Base-by-base conservation (phyloP, 2,329 filamentous ascomycete species). In the Lecanicillium sp. region DNA sequence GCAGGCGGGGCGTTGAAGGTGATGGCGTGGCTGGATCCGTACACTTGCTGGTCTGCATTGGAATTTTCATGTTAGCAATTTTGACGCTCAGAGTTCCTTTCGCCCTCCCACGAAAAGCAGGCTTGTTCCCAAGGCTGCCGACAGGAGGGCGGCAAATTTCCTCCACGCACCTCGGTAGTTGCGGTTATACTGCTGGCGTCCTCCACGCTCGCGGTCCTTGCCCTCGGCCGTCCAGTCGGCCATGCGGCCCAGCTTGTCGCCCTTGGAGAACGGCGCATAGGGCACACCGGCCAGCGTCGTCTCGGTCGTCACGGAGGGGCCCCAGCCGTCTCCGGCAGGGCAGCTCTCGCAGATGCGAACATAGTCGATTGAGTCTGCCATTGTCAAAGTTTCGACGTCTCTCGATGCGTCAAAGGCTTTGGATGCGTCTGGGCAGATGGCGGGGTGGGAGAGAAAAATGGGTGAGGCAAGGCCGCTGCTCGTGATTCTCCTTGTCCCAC, bases 161-260 rank as follows among this genome's bases (percentile, higher is more conserved):
- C 13, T 28, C 29, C 22, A 49, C 68, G 36, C 64, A 94, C 89
- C 89, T 79, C 92, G 82, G 67, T 84, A 96, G 65, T 89, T 92
- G 52, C 90, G 77, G 65, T 90, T 88, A 65, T 94, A 97, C 59
- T 92, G 86, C 63, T 85, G 81, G 59, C 90, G 74, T 46, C 87
- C 86, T 50, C 84, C 84, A 44, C 79, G 73, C 52, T 81, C 77
- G 56, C 88, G 72, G 44, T 92, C 87, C 68, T 96, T 96, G 62
- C 85, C 81, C 59, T 96, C 92, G 34, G 80, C 59, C 14, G 89
- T 94, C 92, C 92, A 98, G 72, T 98, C 92, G 45, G 92, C 92
- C 89, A 98, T 97, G 62, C 92, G 89, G 58, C 92, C 92, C 44
- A 98, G 74, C 76, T 96, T 97, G 72, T 98, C 92, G 61, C 87